Evolutionary conservation across 345 rosid species (phyloP), one percentile per base, ranked within the genome.

Genomic region (rapeseed (Brassica napus)): DNA sequence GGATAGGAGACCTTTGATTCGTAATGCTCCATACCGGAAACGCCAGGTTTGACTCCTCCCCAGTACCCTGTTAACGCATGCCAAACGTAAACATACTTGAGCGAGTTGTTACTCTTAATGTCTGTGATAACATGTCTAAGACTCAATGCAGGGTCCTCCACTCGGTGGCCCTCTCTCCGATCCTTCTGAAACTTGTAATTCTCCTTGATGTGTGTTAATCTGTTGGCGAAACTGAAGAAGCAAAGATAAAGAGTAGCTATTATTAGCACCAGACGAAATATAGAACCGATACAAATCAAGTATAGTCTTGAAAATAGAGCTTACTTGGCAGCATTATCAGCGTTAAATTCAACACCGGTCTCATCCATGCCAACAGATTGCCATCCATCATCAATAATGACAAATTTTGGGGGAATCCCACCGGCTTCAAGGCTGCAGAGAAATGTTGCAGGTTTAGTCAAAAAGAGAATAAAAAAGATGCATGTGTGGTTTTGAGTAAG

Each of bases 281-380:
- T 30, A 30, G 4, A 30, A 30, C 32, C 32, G 32, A 30, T 30
- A 30, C 32, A 30, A 30, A 5, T 7, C 44, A 59, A 4, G 14
- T 59, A 4, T 24, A 24, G 0, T 9, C 0, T 11, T 4, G n/a
- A 10, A 59, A 0, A 59, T 5, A 24, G 65, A 24, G 34, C 65
- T 60, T 60, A 60, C 65, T 60, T 60, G 15, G 65, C 65, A 60
- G 65, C 15, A 60, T 60, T 60, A 60, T 60, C 65, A 60, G 65
- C 65, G 34, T 60, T 60, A 24, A 60, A 60, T 24, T 26, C 65
- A 60, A 60, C 34, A 60, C 65, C 6, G 15, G 32, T 24, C 34
- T 60, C 65, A 60, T 60, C 65, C 65, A 60, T 60, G 65, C 34
- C 15, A 60, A 60, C 65, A 60, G 65, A 60, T 60, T 60, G 65